Evolutionary conservation across 176 grass and related monocot genomes (phyloP).

Genomic region (Rhynchospora breviuscula): DNA sequence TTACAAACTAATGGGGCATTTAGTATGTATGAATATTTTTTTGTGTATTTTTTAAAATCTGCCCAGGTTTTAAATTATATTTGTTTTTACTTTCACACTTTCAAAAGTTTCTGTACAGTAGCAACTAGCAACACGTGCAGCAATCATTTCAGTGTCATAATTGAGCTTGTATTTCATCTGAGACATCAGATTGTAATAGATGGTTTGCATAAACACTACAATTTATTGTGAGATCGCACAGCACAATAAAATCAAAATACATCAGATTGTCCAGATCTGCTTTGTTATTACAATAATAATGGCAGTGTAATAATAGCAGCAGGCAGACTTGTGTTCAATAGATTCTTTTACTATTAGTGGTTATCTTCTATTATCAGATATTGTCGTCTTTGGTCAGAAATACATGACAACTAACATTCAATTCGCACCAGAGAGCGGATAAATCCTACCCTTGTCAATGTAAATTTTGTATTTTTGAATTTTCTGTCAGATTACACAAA

Average conservation of each 20-base stretch:
- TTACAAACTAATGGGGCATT: background rate
- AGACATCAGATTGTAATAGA: background rate
- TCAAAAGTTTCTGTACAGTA: background rate
- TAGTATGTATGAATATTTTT: background rate
- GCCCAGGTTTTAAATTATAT: background rate
- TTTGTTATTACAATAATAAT: background rate
- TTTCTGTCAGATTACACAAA: background rate
- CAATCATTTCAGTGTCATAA: background rate
- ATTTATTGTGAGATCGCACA: background rate
- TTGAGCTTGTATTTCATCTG: background rate
- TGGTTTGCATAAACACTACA: background rate
- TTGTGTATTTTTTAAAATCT: background rate
- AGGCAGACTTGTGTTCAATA: background rate
- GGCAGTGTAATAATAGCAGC: background rate
- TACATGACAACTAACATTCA: background rate
- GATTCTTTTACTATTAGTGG: background rate
- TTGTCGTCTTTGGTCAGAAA: background rate
- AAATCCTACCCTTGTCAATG: background rate
- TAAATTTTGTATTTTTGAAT: slow-evolving; percentile 4
- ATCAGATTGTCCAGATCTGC: background rate
- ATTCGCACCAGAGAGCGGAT: background rate
- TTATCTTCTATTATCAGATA: background rate
- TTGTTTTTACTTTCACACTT: background rate
- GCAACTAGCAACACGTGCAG: background rate
- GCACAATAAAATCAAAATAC: background rate